Percentiles rank a stretch among this genome's conserved stretches.
Evolutionary conservation across 23 red algal species (phyloP).

Genomic region (Gracilaria caudata): DNA sequence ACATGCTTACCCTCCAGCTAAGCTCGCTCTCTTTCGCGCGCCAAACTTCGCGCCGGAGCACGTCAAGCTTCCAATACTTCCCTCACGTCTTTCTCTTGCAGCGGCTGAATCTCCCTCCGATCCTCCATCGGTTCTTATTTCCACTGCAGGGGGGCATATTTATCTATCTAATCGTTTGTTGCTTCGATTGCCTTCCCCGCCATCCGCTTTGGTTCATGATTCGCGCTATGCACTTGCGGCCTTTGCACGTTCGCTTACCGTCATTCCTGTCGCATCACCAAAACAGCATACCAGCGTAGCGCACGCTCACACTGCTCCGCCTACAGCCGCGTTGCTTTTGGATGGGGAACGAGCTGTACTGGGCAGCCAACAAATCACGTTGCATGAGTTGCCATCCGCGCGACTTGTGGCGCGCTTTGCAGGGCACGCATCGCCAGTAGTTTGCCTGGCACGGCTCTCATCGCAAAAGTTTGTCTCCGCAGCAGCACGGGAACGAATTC

Average conservation of each 20-base stretch:
- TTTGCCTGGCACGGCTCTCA: slow-evolving; percentile 5
- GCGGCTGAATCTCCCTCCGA: slow-evolving; percentile 28
- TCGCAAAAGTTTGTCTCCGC: slow-evolving; percentile 6
- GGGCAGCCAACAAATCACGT: slow-evolving; percentile 21
- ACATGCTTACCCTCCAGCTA: too few relatives aligned
- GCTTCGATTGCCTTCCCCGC: neutral
- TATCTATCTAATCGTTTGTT: slow-evolving; percentile 27
- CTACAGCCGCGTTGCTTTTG: neutral
- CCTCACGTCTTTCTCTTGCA: neutral
- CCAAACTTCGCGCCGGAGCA: slow-evolving; percentile 2
- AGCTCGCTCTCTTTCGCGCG: too few relatives aligned
- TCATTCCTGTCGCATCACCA: slow-evolving; percentile 4
- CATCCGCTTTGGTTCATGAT: slow-evolving; percentile 18
- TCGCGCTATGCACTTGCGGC: neutral
- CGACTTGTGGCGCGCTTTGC: slow-evolving; percentile 7
- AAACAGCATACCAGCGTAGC: neutral
- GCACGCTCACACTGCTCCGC: slow-evolving; percentile 11
- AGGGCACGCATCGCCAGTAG: slow-evolving; percentile 35
- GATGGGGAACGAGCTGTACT: neutral
- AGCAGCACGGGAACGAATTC: neutral
- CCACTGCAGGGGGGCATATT: slow-evolving; percentile 13
- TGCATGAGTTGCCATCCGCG: slow-evolving; percentile 13
- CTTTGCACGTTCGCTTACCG: neutral
- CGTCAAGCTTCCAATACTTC: neutral
- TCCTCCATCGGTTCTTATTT: slow-evolving; percentile 11